Percentiles rank a stretch among this genome's conserved stretches.
Conservation (phyloP, 2,329 filamentous ascomycete species). For the Phyllosticta ampelicida region DNA sequence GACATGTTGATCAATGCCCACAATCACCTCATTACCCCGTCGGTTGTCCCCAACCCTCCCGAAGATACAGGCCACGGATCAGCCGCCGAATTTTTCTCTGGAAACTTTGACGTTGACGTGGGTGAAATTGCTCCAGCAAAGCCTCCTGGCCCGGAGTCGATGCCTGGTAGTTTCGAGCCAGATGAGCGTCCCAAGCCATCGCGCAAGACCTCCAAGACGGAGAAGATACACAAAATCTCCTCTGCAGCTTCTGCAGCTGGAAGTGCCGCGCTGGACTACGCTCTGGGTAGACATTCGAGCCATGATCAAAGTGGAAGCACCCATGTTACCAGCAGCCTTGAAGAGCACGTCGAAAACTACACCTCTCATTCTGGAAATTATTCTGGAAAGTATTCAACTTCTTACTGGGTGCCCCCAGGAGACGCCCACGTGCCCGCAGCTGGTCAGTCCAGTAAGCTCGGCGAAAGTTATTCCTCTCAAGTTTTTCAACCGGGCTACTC, state of each 20-base stretch:
- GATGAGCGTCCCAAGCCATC: constrained; percentile 26
- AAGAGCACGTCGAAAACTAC: constrained; percentile 9
- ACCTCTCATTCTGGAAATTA: not conserved
- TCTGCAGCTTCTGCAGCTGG: constrained; percentile 26
- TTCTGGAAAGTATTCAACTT: not conserved
- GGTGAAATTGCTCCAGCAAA: constrained; percentile 20
- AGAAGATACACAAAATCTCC: constrained; percentile 24
- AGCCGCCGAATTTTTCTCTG: constrained; percentile 47
- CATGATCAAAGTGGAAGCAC: constrained; percentile 13
- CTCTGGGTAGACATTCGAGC: constrained; percentile 19
- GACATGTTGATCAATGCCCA: constrained; percentile 45
- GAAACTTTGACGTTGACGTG: not conserved
- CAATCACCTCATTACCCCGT: constrained; percentile 46
- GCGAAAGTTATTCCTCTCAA: not conserved
- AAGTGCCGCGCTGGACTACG: constrained; percentile 35
- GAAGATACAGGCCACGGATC: constrained; percentile 49
- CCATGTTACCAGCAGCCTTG: constrained; percentile 23
- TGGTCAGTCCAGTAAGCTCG: not conserved
- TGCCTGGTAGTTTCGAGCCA: constrained; percentile 27
- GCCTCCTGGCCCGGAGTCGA: constrained; percentile 22
- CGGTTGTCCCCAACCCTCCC: constrained; percentile 40
- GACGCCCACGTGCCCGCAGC: not conserved
- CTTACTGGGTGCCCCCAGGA: not conserved
- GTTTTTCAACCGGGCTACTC: not conserved
- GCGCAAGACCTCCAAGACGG: constrained; percentile 11